phyloP scores from a whole-genome alignment of 208 protist species.

The Leishmania braziliensis region DNA sequence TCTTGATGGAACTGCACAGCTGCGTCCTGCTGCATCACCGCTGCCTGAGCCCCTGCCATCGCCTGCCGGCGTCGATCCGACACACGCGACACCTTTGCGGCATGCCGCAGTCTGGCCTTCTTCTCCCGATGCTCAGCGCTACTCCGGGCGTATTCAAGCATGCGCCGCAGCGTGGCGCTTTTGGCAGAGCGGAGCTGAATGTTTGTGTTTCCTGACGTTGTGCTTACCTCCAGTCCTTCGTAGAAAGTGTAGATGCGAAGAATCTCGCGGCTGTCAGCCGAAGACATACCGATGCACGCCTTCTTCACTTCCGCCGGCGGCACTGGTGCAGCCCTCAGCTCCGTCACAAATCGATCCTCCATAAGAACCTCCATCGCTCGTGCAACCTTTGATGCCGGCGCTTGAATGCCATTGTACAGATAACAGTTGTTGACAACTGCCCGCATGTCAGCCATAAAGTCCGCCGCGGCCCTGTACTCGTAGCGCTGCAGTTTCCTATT shows the following conservation, averaged over 20 bases:
- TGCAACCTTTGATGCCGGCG: constrained; percentile 44
- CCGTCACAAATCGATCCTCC: constrained; percentile 82
- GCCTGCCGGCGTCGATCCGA: constrained; percentile 22
- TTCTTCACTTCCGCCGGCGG: constrained; percentile 45
- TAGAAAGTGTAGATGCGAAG: constrained; percentile 61
- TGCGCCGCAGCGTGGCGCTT: constrained; percentile 69
- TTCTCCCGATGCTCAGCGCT: constrained; percentile 25
- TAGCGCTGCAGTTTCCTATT: constrained; percentile 61
- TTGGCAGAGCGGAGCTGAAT: constrained; percentile 53
- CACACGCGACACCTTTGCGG: constrained; percentile 27
- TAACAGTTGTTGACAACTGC: constrained; percentile 85
- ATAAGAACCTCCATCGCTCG: constrained; percentile 71
- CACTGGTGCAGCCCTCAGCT: constrained; percentile 50
- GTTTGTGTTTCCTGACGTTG: constrained; percentile 25
- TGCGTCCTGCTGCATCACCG: constrained; percentile 33
- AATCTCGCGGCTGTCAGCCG: constrained; percentile 32
- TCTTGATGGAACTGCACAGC: constrained; percentile 55
- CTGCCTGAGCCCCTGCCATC: background rate
- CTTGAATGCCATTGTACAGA: constrained; percentile 62
- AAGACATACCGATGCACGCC: constrained; percentile 29
- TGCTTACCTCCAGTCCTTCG: constrained; percentile 38
- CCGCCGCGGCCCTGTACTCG: constrained; percentile 48
- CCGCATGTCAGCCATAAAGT: constrained; percentile 87
- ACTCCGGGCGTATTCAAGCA: constrained; percentile 42
- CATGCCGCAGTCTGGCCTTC: constrained; percentile 14